Evolutionary conservation across 768 basidiomycete species (phyloP), one percentile per base, ranked within the genome.

Genomic region (Tulasnella sp.): DNA sequence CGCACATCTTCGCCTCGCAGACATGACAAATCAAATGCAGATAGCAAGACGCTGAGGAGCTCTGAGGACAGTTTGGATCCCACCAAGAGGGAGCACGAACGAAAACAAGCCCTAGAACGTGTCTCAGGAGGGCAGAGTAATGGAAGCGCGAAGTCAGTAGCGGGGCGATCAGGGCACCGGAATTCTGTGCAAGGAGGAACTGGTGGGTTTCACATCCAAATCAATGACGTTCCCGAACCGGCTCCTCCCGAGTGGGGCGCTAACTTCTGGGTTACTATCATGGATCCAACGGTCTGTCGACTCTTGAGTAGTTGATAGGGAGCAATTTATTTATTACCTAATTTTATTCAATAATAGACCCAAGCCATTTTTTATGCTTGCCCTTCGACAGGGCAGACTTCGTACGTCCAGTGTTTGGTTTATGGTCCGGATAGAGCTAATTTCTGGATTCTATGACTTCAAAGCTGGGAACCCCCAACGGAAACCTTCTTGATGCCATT

Each of bases 221-320:
- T 50, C 27, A 46, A 49, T 50, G 56, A 50, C 30, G 27, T 22
- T 27, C 31, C 44, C 44, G 56, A 59, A 31, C 45, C 44, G 27
- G 43, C 41, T 10, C 25, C 56, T 22, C 7, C 46, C n/a, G 60
- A 78, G 27, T 92, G 90, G 90, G 90, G 89, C 3, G 80, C 85
- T 25, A 84, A 91, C 69, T 94, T 96, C 68, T 96, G 92, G 92
- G 89, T 94, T 5, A 93, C 92, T 4, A 76, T 94, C 53, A 79
- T 86, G 49, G 92, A 96, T 76, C 92, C 92, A 25, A 82, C 87
- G 78, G 92, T 87, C 19, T 45, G 38, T 59, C n/a, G 29, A 31
- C 22, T 29, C n/a, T 34, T 31, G 22, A 25, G 53, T 15, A 21
- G 27, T 41, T 3, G 41, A 21, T 24, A 43, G 25, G 25, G 27